Conservation (phyloP, 768 basidiomycete genomes). For the Royoungia palumana region DNA sequence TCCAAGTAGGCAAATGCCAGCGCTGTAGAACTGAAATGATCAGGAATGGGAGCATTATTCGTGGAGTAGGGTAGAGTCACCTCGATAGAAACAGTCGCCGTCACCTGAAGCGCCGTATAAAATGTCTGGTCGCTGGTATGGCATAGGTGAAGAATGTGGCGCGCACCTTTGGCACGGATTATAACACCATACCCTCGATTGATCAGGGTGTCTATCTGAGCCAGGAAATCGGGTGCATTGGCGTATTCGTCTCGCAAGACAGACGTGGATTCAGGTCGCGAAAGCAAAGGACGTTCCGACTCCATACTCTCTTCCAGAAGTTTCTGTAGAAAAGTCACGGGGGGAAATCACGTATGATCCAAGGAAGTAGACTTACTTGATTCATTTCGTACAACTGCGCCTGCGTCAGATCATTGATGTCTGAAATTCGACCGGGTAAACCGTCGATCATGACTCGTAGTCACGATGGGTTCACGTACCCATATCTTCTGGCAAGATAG, state of each 20-base stretch:
- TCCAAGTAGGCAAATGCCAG: conserved; percentile 81
- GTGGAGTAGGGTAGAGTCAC: conserved; percentile 38
- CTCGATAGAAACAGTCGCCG: conserved; percentile 91
- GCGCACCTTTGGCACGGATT: conserved; percentile 66
- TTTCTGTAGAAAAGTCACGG: conserved; percentile 25
- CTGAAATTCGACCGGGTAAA: conserved; percentile 18
- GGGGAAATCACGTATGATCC: background rate
- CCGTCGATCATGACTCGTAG: background rate
- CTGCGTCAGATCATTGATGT: conserved; percentile 31
- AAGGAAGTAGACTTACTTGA: conserved; percentile 27
- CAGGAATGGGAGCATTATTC: conserved; percentile 6
- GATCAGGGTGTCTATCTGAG: conserved; percentile 73
- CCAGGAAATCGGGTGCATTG: conserved; percentile 55
- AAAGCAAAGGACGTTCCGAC: conserved; percentile 50
- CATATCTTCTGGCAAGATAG: conserved; percentile 30
- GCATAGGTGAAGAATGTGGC: conserved; percentile 11
- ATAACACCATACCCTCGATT: conserved; percentile 61
- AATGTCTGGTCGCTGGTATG: background rate
- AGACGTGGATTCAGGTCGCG: conserved; percentile 48
- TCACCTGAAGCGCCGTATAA: conserved; percentile 50
- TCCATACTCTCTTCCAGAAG: conserved; percentile 38
- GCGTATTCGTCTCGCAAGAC: conserved; percentile 63
- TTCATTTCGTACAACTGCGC: conserved; percentile 41
- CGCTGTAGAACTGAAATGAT: conserved; percentile 44
- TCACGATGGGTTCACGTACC: conserved; percentile 13